These are phyloP conservation scores for Chytriomyces confervae DNA, from an alignment of 192 early-diverging fungal genomes.

Conservation along the genomic window DNA sequence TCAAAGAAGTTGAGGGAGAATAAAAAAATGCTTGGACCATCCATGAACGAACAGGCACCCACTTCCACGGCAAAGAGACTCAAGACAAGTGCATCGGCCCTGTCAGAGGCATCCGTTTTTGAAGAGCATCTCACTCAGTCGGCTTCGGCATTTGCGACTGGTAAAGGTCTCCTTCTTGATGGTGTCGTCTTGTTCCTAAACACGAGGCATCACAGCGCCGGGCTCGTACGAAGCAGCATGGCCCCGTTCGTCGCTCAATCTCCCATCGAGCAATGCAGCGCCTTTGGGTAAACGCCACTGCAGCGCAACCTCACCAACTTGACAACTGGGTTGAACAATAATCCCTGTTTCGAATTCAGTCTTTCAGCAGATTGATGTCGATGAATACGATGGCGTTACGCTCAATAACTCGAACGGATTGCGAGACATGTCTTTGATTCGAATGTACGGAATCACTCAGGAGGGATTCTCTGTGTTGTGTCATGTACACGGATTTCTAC, in stretches of 20 bases:
- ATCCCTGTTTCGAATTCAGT: constrained; percentile 52
- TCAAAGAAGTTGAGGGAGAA: background rate
- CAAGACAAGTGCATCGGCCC: background rate
- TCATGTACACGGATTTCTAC: constrained; percentile 86
- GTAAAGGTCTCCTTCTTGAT: too few relatives aligned
- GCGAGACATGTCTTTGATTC: constrained; percentile 63
- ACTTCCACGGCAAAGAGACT: background rate
- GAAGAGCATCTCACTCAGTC: background rate
- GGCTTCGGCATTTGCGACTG: too few relatives aligned
- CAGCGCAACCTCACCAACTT: background rate
- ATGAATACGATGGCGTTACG: constrained; percentile 71
- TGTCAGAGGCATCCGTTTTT: background rate
- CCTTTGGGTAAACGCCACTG: background rate
- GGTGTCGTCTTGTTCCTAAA: too few relatives aligned
- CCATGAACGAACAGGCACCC: background rate
- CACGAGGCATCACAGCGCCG: too few relatives aligned
- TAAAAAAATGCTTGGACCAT: background rate
- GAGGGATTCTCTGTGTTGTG: constrained; percentile 88
- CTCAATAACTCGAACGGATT: constrained; percentile 24
- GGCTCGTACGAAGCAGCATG: constrained; percentile 4
- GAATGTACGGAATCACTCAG: constrained; percentile 88
- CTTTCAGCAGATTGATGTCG: constrained; percentile 96
- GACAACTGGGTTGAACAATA: background rate
- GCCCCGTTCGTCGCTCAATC: background rate
- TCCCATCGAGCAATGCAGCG: background rate